phyloP scores from a whole-genome alignment of 2,329 filamentous ascomycete species.

The Botryosphaeria dothidea region DNA sequence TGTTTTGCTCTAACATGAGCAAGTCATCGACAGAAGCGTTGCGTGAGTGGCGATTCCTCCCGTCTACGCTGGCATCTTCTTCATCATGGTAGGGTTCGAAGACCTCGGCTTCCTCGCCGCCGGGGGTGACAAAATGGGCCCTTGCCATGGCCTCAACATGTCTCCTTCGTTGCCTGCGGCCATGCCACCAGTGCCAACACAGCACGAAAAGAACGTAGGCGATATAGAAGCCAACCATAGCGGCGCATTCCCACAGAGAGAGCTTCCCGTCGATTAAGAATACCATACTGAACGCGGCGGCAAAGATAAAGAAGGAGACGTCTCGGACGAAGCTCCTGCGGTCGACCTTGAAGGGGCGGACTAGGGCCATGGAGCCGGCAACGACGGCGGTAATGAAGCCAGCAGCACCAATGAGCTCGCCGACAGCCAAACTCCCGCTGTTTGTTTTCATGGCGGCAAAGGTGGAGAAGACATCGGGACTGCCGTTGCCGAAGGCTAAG shows the following conservation, averaged over 20 bases:
- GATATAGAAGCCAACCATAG: slow-evolving; percentile 88
- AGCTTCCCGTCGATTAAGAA: slow-evolving; percentile 84
- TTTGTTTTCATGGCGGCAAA: slow-evolving; percentile 98
- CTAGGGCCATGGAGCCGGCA: slow-evolving; percentile 93
- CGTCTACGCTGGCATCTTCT: slow-evolving; percentile 40
- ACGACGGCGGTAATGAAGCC: slow-evolving; percentile 97
- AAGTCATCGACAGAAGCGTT: slow-evolving; percentile 63
- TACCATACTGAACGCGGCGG: slow-evolving; percentile 81
- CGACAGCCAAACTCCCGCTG: slow-evolving; percentile 93
- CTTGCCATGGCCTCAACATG: slow-evolving; percentile 71
- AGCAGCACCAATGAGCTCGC: slow-evolving; percentile 91
- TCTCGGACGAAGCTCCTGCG: slow-evolving; percentile 89
- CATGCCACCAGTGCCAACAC: slow-evolving; percentile 85
- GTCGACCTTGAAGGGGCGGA: slow-evolving; percentile 91
- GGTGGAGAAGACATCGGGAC: slow-evolving; percentile 96
- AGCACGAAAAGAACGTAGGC: slow-evolving; percentile 91
- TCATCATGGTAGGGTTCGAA: slow-evolving; percentile 56
- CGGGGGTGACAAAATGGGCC: slow-evolving; percentile 68
- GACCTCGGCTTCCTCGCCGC: slow-evolving; percentile 60
- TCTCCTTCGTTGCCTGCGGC: slow-evolving; percentile 60
- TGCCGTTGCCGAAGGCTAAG: slow-evolving; percentile 94
- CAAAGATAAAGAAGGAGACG: slow-evolving; percentile 86
- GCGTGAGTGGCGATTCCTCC: slow-evolving; percentile 24
- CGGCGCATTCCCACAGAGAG: slow-evolving; percentile 82
- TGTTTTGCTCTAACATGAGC: slow-evolving; percentile 58